A percentile compares a stretch with the other conserved stretches of the same genome.
Conservation (phyloP, 2,329 filamentous ascomycete species). For the Diaporthe vaccinii region DNA sequence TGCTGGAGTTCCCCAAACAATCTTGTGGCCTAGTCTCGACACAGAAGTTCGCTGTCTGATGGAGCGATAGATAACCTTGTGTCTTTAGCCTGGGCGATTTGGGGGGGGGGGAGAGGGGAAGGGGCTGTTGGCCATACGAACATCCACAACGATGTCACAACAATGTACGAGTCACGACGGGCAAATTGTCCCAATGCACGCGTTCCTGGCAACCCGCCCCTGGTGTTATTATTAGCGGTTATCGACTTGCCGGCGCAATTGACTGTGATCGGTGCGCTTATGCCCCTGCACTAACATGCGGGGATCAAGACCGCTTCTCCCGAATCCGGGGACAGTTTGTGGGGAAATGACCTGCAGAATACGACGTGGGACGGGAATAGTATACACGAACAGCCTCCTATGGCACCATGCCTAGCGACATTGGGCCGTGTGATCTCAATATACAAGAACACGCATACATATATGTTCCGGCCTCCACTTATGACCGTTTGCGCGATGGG, state of each 20-base stretch:
- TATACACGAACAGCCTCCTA: constrained; percentile 1
- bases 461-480: not conserved
- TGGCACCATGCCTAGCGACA: constrained; percentile 19
- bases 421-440: constrained; percentile 12
- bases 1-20: constrained; percentile 42
- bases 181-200: constrained; percentile 1
- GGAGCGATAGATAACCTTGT: not conserved
- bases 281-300: constrained; percentile 25
- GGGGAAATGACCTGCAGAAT: constrained; percentile 20
- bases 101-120: too few relatives aligned
- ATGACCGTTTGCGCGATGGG: not conserved
- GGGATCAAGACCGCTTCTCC: constrained; percentile 6
- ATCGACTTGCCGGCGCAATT: constrained; percentile 25
- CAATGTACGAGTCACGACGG: constrained; percentile 17
- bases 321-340: constrained; percentile 24
- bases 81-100: not conserved
- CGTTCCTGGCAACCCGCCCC: not conserved
- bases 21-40: constrained; percentile 32
- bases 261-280: constrained; percentile 35
- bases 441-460: not conserved
- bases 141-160: not conserved
- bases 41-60: not conserved
- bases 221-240: constrained; percentile 8
- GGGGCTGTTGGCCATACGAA: not conserved
- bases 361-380: constrained; percentile 23